Conservation (phyloP, 1,284 basidiomycete genomes). For the Malassezia restricta region DNA sequence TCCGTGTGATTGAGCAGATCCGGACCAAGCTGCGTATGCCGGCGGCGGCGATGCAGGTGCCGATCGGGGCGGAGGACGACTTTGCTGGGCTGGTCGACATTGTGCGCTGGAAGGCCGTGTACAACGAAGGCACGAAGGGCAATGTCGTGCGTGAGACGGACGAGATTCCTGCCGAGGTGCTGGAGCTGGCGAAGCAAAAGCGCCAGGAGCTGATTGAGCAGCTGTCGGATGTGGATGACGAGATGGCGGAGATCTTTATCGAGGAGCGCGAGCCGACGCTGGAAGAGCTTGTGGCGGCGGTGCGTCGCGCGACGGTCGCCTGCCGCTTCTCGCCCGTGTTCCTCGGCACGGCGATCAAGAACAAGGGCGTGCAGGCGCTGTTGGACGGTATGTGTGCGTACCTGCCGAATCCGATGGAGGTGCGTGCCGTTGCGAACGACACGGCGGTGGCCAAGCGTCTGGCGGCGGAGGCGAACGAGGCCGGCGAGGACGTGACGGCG, state of each 20-base stretch:
- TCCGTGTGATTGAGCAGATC: conserved; percentile 85
- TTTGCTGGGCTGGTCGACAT: conserved; percentile 86
- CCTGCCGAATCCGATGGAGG: conserved; percentile 77
- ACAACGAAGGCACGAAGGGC: conserved; percentile 89
- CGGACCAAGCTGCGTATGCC: conserved; percentile 79
- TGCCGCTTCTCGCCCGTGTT: conserved; percentile 94
- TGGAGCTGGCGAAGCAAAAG: conserved; percentile 40
- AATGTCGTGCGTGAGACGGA: conserved; percentile 70
- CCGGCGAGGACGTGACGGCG: conserved; percentile 24
- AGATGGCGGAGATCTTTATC: conserved; percentile 79
- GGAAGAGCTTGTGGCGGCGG: conserved; percentile 64
- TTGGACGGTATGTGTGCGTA: conserved; percentile 93
- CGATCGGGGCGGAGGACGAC: conserved; percentile 80
- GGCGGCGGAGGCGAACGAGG: conserved; percentile 27
- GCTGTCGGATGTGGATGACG: conserved; percentile 90
- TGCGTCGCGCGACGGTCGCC: conserved; percentile 74
- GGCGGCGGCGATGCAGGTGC: conserved; percentile 90
- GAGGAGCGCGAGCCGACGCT: conserved; percentile 51
- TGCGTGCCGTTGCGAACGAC: conserved; percentile 69
- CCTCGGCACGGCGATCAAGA: conserved; percentile 93
- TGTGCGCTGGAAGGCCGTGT: conserved; percentile 85
- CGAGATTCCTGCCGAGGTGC: conserved; percentile 69
- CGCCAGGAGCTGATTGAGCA: conserved; percentile 76
- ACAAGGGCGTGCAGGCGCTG: conserved; percentile 86
- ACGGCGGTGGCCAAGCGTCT: conserved; percentile 54